Evolutionary conservation across 371 early-diverging fungal species (phyloP), one percentile per base, ranked within the genome.

Genomic region (Dinochytrium kinnereticum): DNA sequence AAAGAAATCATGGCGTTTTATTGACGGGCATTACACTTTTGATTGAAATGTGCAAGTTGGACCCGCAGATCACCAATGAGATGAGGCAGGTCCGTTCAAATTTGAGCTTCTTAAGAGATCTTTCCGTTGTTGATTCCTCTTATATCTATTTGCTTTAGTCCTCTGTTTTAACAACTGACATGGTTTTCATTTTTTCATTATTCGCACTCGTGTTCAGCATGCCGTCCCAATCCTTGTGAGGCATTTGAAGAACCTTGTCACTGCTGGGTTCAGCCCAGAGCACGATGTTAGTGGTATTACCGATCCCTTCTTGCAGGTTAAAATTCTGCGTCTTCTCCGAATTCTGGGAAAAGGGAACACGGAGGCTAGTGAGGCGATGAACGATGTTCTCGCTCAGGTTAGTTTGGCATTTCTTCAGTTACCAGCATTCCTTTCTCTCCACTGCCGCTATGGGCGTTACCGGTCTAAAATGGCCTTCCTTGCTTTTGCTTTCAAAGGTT

Each of bases 231-330:
- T 90, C 7, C 84, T 98, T 34, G 94, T 95, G 21, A 88, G 94
- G 38, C 95, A 95, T 78, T 86, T 98, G 64, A 96, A 95, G 75
- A 89, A 90, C 68, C 86, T 99, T 51, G 90, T 94, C 53, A 91
- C 93, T 10, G 89, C 94, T 28, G 95, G 95, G 10, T 93, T 91
- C 74, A 92, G 94, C n/a, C 92, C 96, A 13, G 99, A 99, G 77
- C 96, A 98, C 73, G 97, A 96, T 83, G 98, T 99, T 36, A 91
- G 91, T 51, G 98, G 97, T 37, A 91, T 98, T 53, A 94, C 93
- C 10, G 98, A 99, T 80, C 99, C 99, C 34, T 99, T 98, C 85
- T 82, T 99, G 71, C 98, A 98, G 82, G 94, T 97, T 73, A 94
- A 94, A 75, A 89, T 97, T n/a, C 84, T 99, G 50, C 89, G 95